Evolutionary conservation across 2,329 filamentous ascomycete species (phyloP), one percentile per base, ranked within the genome.

Genomic region (Exserohilum rostratum): DNA sequence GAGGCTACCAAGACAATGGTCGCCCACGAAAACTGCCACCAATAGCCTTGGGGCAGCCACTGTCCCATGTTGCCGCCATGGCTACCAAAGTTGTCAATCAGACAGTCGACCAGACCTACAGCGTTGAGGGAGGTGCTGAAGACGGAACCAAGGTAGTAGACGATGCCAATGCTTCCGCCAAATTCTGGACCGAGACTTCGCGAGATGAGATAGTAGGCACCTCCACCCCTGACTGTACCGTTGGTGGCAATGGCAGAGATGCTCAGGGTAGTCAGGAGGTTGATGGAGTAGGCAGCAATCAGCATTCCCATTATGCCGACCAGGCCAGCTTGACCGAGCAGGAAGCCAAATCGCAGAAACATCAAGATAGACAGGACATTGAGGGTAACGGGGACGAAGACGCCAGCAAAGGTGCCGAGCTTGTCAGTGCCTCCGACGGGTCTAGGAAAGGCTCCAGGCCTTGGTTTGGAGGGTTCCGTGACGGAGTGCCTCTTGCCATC

Each of bases 321-420:
- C 39, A 96, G 80, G 18, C 91, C 91, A 58, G 89, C 84, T 70
- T 93, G 89, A 7, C 91, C 91, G 18, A 96, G 80, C 53, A 96
- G 90, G 65, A 91, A 87, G 18, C 91, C 91, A 73, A 96, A 96
- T 18, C 91, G 86, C 66, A 96, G 80, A 77, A 96, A 96, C 90
- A 96, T 96, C 58, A 96, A 83, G 75, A 96, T 96, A 66, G 90
- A 93, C 62, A 96, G 78, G 37, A 96, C 91, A 74, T 95, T 96
- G 62, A 96, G 80, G 57, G 88, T 93, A n/a, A 91, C 91, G 1
- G 91, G 91, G 13, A 96, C 89, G 72, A 92, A 96, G 43, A 96
- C 76, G 13, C 76, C 75, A 34, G 76, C 72, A 62, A 91, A 86
- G 7, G 86, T 87, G 33, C 90, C 90, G 53, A 96, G 81, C 77